Evolutionary conservation across 176 grass and related monocot species (phyloP).

Genomic region (Eleusine indica): DNA sequence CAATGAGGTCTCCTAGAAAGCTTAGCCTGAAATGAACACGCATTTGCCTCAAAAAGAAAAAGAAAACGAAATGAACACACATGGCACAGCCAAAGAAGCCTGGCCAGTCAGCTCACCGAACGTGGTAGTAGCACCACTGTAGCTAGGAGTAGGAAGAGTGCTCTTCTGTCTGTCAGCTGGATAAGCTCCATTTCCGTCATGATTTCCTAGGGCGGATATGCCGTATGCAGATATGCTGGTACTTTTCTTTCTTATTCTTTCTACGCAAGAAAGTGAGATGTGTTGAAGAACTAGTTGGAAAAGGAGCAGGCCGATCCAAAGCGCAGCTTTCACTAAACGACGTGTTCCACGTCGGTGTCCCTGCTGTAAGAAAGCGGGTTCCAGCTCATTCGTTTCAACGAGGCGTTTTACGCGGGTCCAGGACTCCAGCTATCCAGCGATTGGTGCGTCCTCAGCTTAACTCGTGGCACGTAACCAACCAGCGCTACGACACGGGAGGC

Average conservation of each 20-base stretch:
- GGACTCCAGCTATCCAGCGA: background rate
- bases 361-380: background rate
- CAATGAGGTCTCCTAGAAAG: background rate
- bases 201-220: background rate
- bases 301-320: slow-evolving; percentile 10
- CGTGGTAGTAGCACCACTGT: no score
- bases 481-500: background rate
- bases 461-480: background rate
- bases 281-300: background rate
- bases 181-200: background rate
- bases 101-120: background rate
- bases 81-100: background rate
- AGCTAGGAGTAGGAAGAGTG: background rate
- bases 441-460: background rate
- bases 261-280: no score
- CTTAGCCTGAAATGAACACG: background rate
- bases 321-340: background rate
- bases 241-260: background rate
- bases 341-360: slow-evolving; percentile 29
- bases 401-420: background rate
- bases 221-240: background rate
- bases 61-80: background rate
- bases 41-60: background rate
- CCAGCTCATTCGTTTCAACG: slow-evolving; percentile 30
- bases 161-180: background rate